Evolutionary conservation across 352 stramenopile genomes (phyloP), one percentile per base, ranked within the genome.

Genomic region (Globisporangium orthogonon): DNA sequence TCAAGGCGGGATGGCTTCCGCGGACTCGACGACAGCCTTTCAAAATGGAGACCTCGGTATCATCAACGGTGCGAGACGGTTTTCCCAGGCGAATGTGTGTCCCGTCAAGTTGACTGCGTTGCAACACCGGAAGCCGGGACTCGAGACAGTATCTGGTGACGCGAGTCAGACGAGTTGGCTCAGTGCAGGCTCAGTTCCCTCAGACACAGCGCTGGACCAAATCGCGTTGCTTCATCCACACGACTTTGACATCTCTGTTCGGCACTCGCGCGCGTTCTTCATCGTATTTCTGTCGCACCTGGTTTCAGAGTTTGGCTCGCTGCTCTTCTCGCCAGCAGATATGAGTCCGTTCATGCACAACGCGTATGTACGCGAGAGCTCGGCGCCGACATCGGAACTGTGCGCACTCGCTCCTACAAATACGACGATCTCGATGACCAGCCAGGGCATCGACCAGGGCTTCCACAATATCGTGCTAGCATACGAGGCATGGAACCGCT

Each of bases 311-410:
- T 86, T 77, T 35, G 71, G 76, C 1, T 74, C 73, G 13, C 52
- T 91, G 17, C 59, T 91, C 14, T 91, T 89, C 61, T 74, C 74
- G 11, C 78, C 76, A 0, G 66, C 61, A 11, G 81, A 91, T 45
- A 71, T 89, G 63, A 84, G 68, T 3, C 67, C 69, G 7, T 89
- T 87, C 47, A 65, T 76, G 6, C 68, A 77, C 63, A 86, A 80
- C 41, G 54, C 66, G 0, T 70, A 79, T 41, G 45, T 73, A 1
- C 31, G 52, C 3, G 62, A 69, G n/a, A 53, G 30, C 28, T 29
- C 18, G 6, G 1, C 41, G 6, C 15, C 43, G 6, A 14, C 30
- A 33, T 0, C 53, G n/a, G 5, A 30, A 30, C 6, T 31, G 23
- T 2, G 1, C 52, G 9, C 37, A 14, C 9, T 17, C 29, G 5